Base-by-base conservation (phyloP, 345 rosid species). In the Eucalyptus leucophloia region DNA sequence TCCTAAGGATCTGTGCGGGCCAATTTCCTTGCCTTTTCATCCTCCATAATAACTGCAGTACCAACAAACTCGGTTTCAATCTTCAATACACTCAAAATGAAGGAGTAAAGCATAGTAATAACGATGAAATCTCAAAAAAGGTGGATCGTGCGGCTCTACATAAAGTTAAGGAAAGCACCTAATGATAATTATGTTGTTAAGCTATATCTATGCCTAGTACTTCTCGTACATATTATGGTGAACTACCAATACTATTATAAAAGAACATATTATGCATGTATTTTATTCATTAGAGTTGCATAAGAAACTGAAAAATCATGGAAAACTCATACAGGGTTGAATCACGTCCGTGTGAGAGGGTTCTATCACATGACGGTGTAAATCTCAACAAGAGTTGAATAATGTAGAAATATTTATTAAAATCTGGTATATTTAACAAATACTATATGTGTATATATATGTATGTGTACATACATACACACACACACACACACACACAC, bases 381-480 rank as follows among this genome's bases (percentile, higher is more conserved):
- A 65, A n/a, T n/a, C 40, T n/a, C 37, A n/a, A 65, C 40, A 7
- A 65, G 77, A n/a, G 77, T 65, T 8, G 10, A 65, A 65, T n/a
- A 65, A 65, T n/a, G 37, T 65, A 65, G 77, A 65, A 65, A n/a
- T 65, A n/a, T 2, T 16, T 65, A 65, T 65, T 15, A n/a, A 15
- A 65, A 15, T 4, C 5, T n/a, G 77, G 37, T 65, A 62, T 62
- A 28, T 62, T 62, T 13, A 13, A 30, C 72, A 62, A 30, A 30
- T 30, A 62, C 4, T 51, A 51, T 51, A 51, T 51, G 0, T 51
- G 21, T 17, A 17, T 51, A 51, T 51, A 6, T 51, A 3, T 50
- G 54, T 17, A 1, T 50, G 54, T 50, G 19, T 16, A 2, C 6
- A 6, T 2, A 49, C 0, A 47, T 0, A 23, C 1, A 56, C 10